phyloP scores from a whole-genome alignment of 2,329 filamentous ascomycete species.

The Fusarium sacchari region DNA sequence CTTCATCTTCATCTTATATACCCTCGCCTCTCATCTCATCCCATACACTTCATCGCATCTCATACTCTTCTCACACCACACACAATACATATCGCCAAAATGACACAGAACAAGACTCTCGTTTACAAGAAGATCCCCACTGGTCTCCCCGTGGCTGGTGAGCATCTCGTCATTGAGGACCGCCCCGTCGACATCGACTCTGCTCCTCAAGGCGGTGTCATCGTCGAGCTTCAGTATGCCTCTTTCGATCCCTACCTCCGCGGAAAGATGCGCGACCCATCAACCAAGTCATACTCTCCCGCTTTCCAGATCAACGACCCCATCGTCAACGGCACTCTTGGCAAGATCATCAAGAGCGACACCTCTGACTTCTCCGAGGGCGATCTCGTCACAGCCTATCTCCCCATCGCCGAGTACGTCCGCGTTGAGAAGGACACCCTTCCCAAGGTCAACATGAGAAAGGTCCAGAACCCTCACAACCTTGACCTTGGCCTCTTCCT shows the following conservation, averaged over 20 bases:
- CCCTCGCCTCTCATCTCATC: neutral
- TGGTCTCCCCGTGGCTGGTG: conserved; percentile 73
- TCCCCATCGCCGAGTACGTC: conserved; percentile 77
- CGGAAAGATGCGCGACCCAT: conserved; percentile 75
- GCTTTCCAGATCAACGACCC: conserved; percentile 68
- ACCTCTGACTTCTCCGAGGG: conserved; percentile 70
- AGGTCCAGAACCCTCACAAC: conserved; percentile 75
- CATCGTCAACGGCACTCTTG: conserved; percentile 71
- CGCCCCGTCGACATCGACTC: conserved; percentile 72
- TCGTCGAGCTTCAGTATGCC: conserved; percentile 76
- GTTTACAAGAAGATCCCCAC: conserved; percentile 76
- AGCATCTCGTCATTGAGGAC: conserved; percentile 75
- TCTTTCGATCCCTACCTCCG: conserved; percentile 90
- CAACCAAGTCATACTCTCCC: conserved; percentile 65
- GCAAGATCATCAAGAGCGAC: conserved; percentile 77
- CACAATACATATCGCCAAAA: conserved; percentile 29
- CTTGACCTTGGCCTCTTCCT: conserved; percentile 75
- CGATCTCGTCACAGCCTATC: conserved; percentile 68
- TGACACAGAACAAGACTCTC: conserved; percentile 74
- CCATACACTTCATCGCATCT: neutral
- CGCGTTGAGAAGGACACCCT: conserved; percentile 58
- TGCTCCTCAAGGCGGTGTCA: conserved; percentile 69
- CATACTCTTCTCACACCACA: neutral
- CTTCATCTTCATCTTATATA: neutral
- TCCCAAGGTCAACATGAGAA: conserved; percentile 51